These are phyloP conservation scores for Calocera cornea DNA, from an alignment of 768 basidiomycete genomes.

Conservation along the genomic window DNA sequence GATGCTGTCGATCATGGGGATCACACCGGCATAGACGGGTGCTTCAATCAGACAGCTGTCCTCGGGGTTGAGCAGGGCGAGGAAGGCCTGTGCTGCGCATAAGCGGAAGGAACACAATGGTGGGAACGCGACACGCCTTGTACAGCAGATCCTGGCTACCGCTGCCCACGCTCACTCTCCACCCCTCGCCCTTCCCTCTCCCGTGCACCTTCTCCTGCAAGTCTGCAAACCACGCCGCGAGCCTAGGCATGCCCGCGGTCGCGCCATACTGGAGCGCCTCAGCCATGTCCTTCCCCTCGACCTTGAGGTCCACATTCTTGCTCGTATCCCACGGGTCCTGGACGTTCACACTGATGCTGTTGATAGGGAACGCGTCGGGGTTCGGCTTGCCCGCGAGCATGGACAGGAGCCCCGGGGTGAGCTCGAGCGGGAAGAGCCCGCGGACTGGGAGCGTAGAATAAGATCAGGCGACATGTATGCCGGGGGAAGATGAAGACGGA, in stretches of 20 bases:
- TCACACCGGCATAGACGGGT: constrained; percentile 56
- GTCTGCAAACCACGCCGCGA: constrained; percentile 54
- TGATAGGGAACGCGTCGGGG: constrained; percentile 79
- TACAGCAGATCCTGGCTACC: constrained; percentile 84
- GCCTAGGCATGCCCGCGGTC: constrained; percentile 51
- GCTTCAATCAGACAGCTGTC: constrained; percentile 73
- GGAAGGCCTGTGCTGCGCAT: constrained; percentile 43
- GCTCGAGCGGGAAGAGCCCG: constrained; percentile 65
- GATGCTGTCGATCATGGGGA: constrained; percentile 47
- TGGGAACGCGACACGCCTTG: constrained; percentile 37
- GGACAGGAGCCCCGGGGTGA: constrained; percentile 61
- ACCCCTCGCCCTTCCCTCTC: constrained; percentile 46
- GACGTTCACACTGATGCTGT: constrained; percentile 54
- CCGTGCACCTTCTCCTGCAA: constrained; percentile 62
- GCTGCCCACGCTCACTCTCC: constrained; percentile 62
- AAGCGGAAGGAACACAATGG: background rate
- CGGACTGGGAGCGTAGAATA: constrained; percentile 28
- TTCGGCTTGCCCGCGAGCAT: constrained; percentile 89
- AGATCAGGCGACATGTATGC: background rate
- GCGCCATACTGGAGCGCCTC: constrained; percentile 64
- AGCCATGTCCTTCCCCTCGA: constrained; percentile 39
- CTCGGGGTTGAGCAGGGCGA: constrained; percentile 58
- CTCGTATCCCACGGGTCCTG: constrained; percentile 28
- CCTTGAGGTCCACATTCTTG: constrained; percentile 36
- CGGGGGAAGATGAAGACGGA: background rate